Evolutionary conservation across 441 rosid genomes (phyloP).

Genomic region (Omphalea diandra): DNA sequence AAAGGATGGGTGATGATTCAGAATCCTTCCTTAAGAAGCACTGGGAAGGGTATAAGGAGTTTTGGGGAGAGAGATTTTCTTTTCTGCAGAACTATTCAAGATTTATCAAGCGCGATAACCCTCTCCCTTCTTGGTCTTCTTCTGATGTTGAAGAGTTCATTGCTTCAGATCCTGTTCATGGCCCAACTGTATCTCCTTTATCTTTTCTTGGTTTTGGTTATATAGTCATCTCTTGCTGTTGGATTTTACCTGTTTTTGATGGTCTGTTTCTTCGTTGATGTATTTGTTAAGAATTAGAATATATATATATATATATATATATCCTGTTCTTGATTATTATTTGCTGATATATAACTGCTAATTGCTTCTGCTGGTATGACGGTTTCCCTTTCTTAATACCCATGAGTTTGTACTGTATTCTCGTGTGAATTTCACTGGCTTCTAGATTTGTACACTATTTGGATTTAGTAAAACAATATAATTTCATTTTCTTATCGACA

Average conservation of each 20-base stretch:
- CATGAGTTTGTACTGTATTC: neutral
- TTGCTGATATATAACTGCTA: too few relatives aligned
- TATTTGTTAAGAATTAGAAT: too few relatives aligned
- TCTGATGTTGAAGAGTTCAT: constrained; percentile 83
- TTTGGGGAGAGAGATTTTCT: constrained; percentile 61
- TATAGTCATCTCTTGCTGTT: too few relatives aligned
- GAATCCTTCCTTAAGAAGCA: constrained; percentile 44
- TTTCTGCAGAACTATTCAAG: constrained; percentile 55
- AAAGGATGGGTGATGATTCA: constrained; percentile 45
- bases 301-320: too few relatives aligned
- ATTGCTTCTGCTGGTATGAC: too few relatives aligned
- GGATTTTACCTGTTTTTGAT: too few relatives aligned
- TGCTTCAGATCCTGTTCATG: constrained; percentile 79
- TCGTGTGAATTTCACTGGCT: neutral
- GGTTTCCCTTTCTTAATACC: neutral
- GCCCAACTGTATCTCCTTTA: constrained; percentile 56
- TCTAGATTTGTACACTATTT: neutral
- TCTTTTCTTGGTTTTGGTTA: too few relatives aligned
- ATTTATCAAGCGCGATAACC: constrained; percentile 51
- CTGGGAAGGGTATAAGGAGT: constrained; percentile 60
- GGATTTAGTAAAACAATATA: neutral
- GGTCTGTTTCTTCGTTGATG: too few relatives aligned
- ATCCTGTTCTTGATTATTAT: too few relatives aligned
- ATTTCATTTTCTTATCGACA: neutral
- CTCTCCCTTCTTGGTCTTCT: constrained; percentile 78